Conservation (phyloP, 768 basidiomycete genomes). For the Lactarius hatsudake region DNA sequence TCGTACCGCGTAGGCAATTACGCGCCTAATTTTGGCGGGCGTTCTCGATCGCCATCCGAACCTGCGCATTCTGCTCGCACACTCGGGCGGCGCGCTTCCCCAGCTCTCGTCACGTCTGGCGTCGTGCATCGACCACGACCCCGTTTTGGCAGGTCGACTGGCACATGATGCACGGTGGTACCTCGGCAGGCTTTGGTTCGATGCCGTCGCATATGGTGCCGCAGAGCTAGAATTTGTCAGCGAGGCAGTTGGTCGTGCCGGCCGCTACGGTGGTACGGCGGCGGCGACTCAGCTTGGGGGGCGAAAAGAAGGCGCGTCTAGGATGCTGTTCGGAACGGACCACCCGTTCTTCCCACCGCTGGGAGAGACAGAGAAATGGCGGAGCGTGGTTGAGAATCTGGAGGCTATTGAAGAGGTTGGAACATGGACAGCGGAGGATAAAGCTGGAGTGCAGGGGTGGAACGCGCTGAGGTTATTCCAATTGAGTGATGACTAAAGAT, state of each 20-base stretch:
- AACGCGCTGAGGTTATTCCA: conserved; percentile 76
- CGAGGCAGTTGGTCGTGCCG: conserved; percentile 62
- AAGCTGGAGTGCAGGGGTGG: conserved; percentile 60
- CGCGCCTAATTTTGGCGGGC: conserved; percentile 78
- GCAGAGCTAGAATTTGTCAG: conserved; percentile 82
- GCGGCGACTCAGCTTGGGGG: conserved; percentile 31
- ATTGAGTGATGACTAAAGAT: conserved; percentile 13
- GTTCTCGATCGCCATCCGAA: conserved; percentile 75
- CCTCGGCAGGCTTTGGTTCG: conserved; percentile 74
- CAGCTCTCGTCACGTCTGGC: conserved; percentile 81
- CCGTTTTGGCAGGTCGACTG: conserved; percentile 67
- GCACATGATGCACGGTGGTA: conserved; percentile 83
- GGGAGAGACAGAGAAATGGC: conserved; percentile 65
- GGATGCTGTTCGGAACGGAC: conserved; percentile 82
- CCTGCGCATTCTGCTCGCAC: conserved; percentile 77
- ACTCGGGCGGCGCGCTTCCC: conserved; percentile 83
- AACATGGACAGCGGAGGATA: conserved; percentile 59
- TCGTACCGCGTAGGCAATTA: conserved; percentile 48
- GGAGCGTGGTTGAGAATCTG: conserved; percentile 81
- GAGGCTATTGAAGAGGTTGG: conserved; percentile 69
- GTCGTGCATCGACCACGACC: conserved; percentile 84
- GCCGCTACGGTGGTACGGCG: conserved; percentile 37
- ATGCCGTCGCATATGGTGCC: conserved; percentile 86
- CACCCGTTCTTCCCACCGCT: conserved; percentile 92
- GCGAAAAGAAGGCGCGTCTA: conserved; percentile 49